phyloP scores from a whole-genome alignment of 2,329 filamentous ascomycete species.

The Thielaviopsis musarum region DNA sequence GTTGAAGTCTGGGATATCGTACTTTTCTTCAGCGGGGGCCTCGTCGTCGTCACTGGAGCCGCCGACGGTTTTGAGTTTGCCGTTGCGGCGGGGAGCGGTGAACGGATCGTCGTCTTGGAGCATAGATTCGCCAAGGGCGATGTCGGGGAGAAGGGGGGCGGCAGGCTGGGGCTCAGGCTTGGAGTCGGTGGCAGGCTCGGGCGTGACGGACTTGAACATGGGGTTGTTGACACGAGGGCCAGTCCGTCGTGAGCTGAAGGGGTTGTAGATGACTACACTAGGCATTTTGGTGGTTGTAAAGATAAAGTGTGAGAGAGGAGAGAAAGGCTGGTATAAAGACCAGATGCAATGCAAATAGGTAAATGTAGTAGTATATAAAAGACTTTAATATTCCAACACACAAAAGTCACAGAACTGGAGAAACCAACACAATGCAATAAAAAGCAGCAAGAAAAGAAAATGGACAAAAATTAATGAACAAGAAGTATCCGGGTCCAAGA shows the following conservation, averaged over 20 bases:
- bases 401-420: not conserved
- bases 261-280: conserved; percentile 4
- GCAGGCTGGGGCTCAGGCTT: not conserved
- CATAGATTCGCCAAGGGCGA: conserved; percentile 1
- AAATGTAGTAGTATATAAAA: not conserved
- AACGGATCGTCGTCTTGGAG: conserved; percentile 18
- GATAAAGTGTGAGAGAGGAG: not conserved
- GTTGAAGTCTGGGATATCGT: conserved; percentile 57
- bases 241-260: conserved; percentile 7
- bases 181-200: not conserved
- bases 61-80: conserved; percentile 65
- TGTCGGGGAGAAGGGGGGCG: conserved; percentile 2
- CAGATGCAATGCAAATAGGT: not conserved
- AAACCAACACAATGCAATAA: not conserved
- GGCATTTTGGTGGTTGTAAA: not conserved
- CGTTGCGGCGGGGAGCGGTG: conserved; percentile 27
- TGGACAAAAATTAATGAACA: not conserved
- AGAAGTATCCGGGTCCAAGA: not conserved
- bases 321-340: not conserved
- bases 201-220: conserved; percentile 3
- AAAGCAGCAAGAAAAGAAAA: not conserved
- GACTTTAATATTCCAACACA: not conserved
- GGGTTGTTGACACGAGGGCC: conserved; percentile 9
- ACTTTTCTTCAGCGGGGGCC: conserved; percentile 16
- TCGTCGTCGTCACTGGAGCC: conserved; percentile 20